Conservation (phyloP, 1,284 basidiomycete genomes). For the Flammula alnicola region DNA sequence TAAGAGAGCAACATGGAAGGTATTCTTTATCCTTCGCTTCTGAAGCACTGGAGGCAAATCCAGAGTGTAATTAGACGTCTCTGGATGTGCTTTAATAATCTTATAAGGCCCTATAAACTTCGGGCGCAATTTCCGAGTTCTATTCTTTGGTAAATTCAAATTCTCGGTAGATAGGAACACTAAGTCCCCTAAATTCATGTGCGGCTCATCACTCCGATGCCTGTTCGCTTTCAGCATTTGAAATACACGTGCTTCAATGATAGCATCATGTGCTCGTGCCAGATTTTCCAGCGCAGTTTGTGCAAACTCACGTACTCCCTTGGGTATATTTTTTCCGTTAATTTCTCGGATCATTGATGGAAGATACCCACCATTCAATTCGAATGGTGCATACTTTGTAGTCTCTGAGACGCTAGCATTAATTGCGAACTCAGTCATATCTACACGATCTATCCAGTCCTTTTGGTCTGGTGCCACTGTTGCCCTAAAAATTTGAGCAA, state of each 20-base stretch:
- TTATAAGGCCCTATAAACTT: slow-evolving; percentile 5
- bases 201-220: not conserved
- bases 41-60: slow-evolving; percentile 31
- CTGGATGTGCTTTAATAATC: not conserved
- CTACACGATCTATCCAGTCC: slow-evolving; percentile 23
- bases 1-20: slow-evolving; percentile 36
- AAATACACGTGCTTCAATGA: slow-evolving; percentile 16
- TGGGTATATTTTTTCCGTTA: slow-evolving; percentile 14
- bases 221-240: not conserved
- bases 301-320: slow-evolving; percentile 30
- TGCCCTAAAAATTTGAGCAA: slow-evolving; percentile 34
- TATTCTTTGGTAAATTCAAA: slow-evolving; percentile 1
- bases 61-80: slow-evolving; percentile 26
- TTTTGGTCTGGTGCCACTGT: slow-evolving; percentile 23
- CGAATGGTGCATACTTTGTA: slow-evolving; percentile 36
- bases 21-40: slow-evolving; percentile 29
- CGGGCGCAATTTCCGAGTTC: not conserved
- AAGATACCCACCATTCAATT: slow-evolving; percentile 30
- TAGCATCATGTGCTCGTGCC: slow-evolving; percentile 21
- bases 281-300: slow-evolving; percentile 28
- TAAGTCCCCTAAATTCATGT: not conserved
- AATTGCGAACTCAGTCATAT: slow-evolving; percentile 26
- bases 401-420: slow-evolving; percentile 29
- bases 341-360: slow-evolving; percentile 34
- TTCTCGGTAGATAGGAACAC: slow-evolving; percentile 6